These are phyloP conservation scores for Boletellus ananiceps DNA, from an alignment of 768 basidiomycete species.

Conservation along the genomic window DNA sequence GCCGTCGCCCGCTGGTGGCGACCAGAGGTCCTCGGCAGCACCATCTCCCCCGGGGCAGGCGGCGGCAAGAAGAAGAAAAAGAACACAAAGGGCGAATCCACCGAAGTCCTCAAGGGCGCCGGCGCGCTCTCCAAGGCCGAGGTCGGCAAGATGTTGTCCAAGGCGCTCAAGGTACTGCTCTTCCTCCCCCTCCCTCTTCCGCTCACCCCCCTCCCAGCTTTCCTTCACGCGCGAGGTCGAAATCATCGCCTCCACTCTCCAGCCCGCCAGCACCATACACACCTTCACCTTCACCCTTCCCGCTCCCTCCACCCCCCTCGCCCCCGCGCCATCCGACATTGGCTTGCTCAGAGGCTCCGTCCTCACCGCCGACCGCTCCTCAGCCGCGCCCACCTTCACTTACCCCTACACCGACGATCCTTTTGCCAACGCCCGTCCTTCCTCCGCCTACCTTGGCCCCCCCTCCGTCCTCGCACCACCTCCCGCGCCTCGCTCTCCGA, in stretches of 20 bases:
- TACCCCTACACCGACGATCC: constrained; percentile 76
- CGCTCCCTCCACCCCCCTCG: constrained; percentile 69
- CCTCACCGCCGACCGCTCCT: constrained; percentile 60
- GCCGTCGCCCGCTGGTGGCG: constrained; percentile 89
- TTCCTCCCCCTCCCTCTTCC: not conserved
- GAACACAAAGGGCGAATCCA: constrained; percentile 51
- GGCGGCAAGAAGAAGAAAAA: constrained; percentile 71
- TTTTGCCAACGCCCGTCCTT: constrained; percentile 62
- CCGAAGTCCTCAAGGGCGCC: constrained; percentile 64
- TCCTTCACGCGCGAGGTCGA: constrained; percentile 91
- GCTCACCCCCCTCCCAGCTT: constrained; percentile 44
- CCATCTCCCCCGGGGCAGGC: constrained; percentile 78
- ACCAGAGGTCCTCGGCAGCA: constrained; percentile 86
- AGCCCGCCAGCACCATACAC: constrained; percentile 90
- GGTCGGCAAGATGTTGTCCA: constrained; percentile 85
- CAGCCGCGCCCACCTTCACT: constrained; percentile 61
- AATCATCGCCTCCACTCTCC: constrained; percentile 90
- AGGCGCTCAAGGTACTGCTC: constrained; percentile 73
- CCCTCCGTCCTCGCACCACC: constrained; percentile 51
- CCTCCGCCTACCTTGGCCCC: constrained; percentile 78
- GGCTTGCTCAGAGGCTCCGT: constrained; percentile 67
- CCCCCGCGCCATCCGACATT: constrained; percentile 62
- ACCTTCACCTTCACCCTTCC: constrained; percentile 87
- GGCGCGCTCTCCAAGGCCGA: constrained; percentile 83
- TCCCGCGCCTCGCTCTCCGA: constrained; percentile 23